Base-by-base conservation (phyloP, 768 basidiomycete genomes). In the Austroboletus festivus region DNA sequence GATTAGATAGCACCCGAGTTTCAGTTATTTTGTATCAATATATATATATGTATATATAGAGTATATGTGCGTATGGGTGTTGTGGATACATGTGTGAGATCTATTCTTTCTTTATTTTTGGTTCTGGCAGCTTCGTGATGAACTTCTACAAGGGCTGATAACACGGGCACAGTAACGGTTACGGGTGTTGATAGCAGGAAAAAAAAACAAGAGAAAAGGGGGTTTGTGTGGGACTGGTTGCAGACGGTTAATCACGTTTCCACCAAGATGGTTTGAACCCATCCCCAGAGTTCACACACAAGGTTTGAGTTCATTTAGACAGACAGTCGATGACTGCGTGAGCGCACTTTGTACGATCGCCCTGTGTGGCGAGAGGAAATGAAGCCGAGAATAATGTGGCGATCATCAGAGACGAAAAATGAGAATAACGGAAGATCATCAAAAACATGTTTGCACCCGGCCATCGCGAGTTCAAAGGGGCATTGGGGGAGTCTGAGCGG, bases 361-460 rank as follows among this genome's bases (percentile, higher is more conserved):
- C 44, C 31, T 37, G 48, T 28, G 40, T 51, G 50, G 48, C 48
- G 26, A 10, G 2, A 38, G 41, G 20, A 56, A 56, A 56, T 56
- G 54, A 56, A 45, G 50, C 38, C 23, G 31, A 33, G 31, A 33
- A 33, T 33, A 33, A 33, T 37, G 50, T 57, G 55, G 40, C 56
- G 56, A 57, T 57, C 56, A 57, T 57, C 57, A 57, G 47, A 44
- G 31, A 13, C 3, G 31, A 13, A 15, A 28, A 28, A 12, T n/a
- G 26, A 11, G 26, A 28, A 11, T 28, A 11, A 11, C 26, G 6
- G 26, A 28, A 28, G 26, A 11, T 5, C 6, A 28, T 28, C 26
- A 28, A 28, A 28, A 5, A 15, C 16, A 34, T n/a, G 5, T 13
- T 5, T 13, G 16, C 24, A 18, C 51, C 57, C 56, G 56, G 16